These are phyloP conservation scores for Chlorokybus atmophyticus DNA, from an alignment of 139 green algal genomes.

Conservation along the genomic window DNA sequence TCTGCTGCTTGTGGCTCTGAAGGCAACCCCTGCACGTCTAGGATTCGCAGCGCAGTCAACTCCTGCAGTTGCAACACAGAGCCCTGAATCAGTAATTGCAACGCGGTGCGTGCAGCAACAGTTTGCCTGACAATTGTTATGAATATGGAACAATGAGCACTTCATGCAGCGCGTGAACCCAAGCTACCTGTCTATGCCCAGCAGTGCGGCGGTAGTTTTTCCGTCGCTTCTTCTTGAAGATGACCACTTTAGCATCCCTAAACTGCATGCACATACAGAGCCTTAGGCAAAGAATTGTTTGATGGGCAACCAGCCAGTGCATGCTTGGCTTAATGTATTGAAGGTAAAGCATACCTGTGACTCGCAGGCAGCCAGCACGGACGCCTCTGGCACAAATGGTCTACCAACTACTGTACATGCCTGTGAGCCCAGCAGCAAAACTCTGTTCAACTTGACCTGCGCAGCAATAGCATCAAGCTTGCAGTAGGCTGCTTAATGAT, in stretches of 20 bases:
- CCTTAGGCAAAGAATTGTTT: background rate
- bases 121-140: too few relatives aligned
- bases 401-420: slow-evolving; percentile 26
- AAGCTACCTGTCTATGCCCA: slow-evolving; percentile 50
- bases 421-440: slow-evolving; percentile 26
- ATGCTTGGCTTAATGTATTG: background rate
- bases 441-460: slow-evolving; percentile 25
- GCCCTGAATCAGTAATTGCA: too few relatives aligned
- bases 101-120: too few relatives aligned
- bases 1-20: too few relatives aligned
- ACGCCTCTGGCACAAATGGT: slow-evolving; percentile 23
- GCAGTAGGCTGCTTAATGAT: too few relatives aligned
- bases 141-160: too few relatives aligned
- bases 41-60: too few relatives aligned
- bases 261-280: background rate
- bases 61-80: too few relatives aligned
- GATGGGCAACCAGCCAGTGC: background rate
- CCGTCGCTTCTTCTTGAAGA: slow-evolving; percentile 72
- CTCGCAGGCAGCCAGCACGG: slow-evolving; percentile 24
- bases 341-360: slow-evolving; percentile 18
- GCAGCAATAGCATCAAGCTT: too few relatives aligned
- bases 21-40: too few relatives aligned
- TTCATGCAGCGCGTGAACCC: too few relatives aligned
- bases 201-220: slow-evolving; percentile 60
- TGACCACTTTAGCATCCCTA: slow-evolving; percentile 56